Percentiles rank a stretch among this genome's conserved stretches.
Evolutionary conservation across 257 asterid genomes (phyloP).

Genomic region (Sherardia arvensis): DNA sequence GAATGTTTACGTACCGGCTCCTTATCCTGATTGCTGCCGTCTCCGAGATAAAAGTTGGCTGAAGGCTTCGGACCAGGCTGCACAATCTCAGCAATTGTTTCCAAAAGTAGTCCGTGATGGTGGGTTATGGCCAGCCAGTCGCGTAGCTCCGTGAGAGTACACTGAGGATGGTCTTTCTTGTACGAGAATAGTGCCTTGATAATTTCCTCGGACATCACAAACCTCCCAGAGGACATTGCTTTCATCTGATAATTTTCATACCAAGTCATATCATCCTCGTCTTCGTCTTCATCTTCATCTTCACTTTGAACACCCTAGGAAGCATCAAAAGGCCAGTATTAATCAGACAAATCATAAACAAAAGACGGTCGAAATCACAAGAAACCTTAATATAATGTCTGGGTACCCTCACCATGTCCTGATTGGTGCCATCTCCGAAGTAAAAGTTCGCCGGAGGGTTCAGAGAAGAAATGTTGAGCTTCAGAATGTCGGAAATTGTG

Average conservation of each 20-base stretch:
- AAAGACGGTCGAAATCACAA: background rate
- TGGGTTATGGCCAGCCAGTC: background rate
- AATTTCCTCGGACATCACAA: background rate
- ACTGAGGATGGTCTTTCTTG: background rate
- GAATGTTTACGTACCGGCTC: too few species aligned
- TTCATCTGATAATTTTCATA: too few species aligned
- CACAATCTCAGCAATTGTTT: background rate
- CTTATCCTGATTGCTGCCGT: background rate
- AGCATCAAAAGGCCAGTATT: too few species aligned
- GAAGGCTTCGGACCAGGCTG: background rate
- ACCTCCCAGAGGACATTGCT: background rate
- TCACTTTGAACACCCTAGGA: background rate
- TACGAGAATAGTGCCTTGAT: background rate
- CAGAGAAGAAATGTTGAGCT: background rate
- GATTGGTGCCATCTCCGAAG: background rate
- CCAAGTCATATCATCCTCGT: too few species aligned
- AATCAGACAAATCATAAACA: too few species aligned
- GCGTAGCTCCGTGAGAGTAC: background rate
- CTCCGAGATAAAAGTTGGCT: background rate
- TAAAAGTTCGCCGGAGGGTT: background rate
- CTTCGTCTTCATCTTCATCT: constrained; percentile 9
- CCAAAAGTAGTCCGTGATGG: background rate
- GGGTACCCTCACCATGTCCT: background rate
- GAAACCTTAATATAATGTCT: too few species aligned
- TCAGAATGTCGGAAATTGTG: background rate